These are phyloP conservation scores for Cystobasidiopsis lactophilus DNA, from an alignment of 768 basidiomycete genomes.

Conservation along the genomic window DNA sequence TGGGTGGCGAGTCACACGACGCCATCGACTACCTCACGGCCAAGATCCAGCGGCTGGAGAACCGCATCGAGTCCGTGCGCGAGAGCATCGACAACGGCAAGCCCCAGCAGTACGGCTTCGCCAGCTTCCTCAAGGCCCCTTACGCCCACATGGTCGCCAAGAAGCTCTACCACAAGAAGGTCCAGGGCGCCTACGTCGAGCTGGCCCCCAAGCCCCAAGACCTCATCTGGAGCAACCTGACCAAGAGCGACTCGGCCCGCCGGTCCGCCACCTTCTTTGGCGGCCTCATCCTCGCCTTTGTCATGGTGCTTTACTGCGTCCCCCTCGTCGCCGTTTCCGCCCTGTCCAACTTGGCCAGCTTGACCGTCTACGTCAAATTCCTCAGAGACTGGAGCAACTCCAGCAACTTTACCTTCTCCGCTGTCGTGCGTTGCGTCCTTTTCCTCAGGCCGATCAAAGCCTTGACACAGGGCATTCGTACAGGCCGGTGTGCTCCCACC, in stretches of 20 bases:
- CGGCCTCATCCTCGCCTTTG: conserved; percentile 47
- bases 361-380: conserved; percentile 46
- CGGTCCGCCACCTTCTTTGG: conserved; percentile 48
- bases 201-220: conserved; percentile 66
- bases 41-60: conserved; percentile 24
- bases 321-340: conserved; percentile 76
- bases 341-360: conserved; percentile 66
- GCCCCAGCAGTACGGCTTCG: conserved; percentile 32
- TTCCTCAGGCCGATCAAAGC: too few species aligned
- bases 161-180: conserved; percentile 42
- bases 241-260: conserved; percentile 43
- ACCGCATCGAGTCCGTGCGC: conserved; percentile 49
- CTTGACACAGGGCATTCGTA: not conserved
- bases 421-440: conserved; percentile 51
- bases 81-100: conserved; percentile 33
- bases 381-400: conserved; percentile 44
- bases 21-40: conserved; percentile 65
- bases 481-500: conserved; percentile 52
- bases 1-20: conserved; percentile 65
- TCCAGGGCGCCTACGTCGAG: conserved; percentile 46
- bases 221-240: conserved; percentile 75
- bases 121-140: conserved; percentile 34
- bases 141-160: conserved; percentile 72
- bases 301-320: conserved; percentile 87
- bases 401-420: conserved; percentile 47